phyloP scores from a whole-genome alignment of 2,329 filamentous ascomycete species.

The Trichoderma polysporum region DNA sequence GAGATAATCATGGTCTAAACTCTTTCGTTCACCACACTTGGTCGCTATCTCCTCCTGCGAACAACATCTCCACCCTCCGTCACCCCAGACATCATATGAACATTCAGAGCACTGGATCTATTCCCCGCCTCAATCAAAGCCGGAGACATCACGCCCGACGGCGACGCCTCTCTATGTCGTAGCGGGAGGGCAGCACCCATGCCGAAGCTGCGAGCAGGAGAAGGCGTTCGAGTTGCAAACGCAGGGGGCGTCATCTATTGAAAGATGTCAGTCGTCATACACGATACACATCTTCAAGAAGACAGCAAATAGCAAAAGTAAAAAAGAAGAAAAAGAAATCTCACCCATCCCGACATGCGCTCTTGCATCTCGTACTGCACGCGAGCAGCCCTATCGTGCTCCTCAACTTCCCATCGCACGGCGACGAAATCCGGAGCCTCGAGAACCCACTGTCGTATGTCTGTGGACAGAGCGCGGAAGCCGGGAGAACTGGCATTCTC shows the following conservation, averaged over 20 bases:
- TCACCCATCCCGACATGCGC: constrained; percentile 36
- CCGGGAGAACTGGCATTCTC: constrained; percentile 63
- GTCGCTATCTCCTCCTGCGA: not conserved
- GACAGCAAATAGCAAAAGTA: no score
- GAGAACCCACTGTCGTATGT: constrained; percentile 51
- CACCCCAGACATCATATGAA: not conserved
- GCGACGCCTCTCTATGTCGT: not conserved
- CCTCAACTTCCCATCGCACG: constrained; percentile 61
- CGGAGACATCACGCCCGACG: not conserved
- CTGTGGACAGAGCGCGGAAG: constrained; percentile 53
- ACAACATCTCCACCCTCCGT: not conserved
- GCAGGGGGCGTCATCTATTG: not conserved
- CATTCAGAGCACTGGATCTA: not conserved
- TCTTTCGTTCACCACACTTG: not conserved
- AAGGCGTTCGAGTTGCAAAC: not conserved
- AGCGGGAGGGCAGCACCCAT: not conserved
- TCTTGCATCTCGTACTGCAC: constrained; percentile 48
- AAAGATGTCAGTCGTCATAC: not conserved
- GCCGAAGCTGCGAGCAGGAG: not conserved
- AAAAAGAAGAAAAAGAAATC: not conserved
- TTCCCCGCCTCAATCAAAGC: not conserved
- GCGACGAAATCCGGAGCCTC: constrained; percentile 55
- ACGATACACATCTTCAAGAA: not conserved
- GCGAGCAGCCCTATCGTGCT: constrained; percentile 49
- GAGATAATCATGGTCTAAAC: no score